These are phyloP conservation scores for Talaromyces proteolyticus DNA, from an alignment of 495 filamentous ascomycete genomes.

Conservation along the genomic window DNA sequence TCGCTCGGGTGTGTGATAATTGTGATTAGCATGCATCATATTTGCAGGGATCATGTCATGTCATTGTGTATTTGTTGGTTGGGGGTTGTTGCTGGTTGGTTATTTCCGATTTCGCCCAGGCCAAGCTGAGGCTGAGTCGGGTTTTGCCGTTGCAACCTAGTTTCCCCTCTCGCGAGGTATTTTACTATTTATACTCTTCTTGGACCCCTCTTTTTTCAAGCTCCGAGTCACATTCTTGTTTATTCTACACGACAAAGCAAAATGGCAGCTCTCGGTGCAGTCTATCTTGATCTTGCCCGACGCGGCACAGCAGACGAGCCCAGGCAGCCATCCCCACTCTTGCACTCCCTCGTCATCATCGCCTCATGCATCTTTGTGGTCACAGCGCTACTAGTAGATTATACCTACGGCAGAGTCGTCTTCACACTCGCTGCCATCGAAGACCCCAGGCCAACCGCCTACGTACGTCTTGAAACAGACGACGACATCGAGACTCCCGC, in stretches of 20 bases:
- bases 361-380: not conserved
- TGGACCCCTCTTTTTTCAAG: not conserved
- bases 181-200: not conserved
- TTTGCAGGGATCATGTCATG: too few relatives aligned
- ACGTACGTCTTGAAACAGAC: slow-evolving; percentile 36
- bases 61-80: too few relatives aligned
- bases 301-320: not conserved
- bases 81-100: too few relatives aligned
- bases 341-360: not conserved
- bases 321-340: too few relatives aligned
- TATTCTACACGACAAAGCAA: not conserved
- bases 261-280: not conserved
- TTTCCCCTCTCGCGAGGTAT: not conserved
- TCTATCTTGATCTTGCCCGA: not conserved
- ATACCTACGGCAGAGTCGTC: not conserved
- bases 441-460: slow-evolving; percentile 50
- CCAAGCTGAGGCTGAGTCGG: not conserved
- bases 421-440: slow-evolving; percentile 55
- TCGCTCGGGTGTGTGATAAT: too few relatives aligned
- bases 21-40: too few relatives aligned
- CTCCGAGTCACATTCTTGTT: not conserved
- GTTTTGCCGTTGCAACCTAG: not conserved
- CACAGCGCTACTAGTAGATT: not conserved
- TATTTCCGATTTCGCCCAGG: too few relatives aligned
- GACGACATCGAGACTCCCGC: slow-evolving; percentile 18